A percentile compares a stretch with the other conserved stretches of the same genome.
Evolutionary conservation across 1,139 yeast species (phyloP).

Genomic region (Debaryomycetaceae sp.): DNA sequence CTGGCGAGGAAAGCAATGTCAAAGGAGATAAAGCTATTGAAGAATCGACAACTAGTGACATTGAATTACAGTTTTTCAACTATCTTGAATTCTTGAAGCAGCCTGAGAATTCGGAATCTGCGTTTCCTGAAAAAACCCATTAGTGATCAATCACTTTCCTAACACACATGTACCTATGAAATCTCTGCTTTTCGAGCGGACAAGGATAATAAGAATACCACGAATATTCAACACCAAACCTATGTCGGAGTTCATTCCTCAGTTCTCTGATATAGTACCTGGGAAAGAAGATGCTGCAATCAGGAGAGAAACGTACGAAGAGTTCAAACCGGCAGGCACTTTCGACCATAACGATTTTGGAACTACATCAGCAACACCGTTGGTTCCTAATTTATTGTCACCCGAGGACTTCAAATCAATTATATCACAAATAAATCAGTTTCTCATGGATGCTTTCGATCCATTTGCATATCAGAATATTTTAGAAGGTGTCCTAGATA

Average conservation of each 20-base stretch:
- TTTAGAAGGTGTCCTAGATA: constrained; percentile 41
- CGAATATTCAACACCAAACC: constrained; percentile 35
- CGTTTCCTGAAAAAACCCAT: constrained; percentile 16
- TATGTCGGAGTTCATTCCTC: constrained; percentile 47
- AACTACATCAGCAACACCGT: constrained; percentile 51
- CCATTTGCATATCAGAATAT: constrained; percentile 34
- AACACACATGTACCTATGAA: constrained; percentile 37
- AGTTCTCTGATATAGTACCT: constrained; percentile 55
- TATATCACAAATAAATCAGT: constrained; percentile 43
- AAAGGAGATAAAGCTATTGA: constrained; percentile 1
- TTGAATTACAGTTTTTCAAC: constrained; percentile 48
- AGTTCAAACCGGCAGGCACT: constrained; percentile 36
- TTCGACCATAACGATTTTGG: constrained; percentile 48
- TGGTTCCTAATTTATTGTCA: constrained; percentile 38
- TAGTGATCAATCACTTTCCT: constrained; percentile 66
- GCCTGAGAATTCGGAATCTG: constrained; percentile 23
- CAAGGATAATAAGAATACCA: constrained; percentile 66
- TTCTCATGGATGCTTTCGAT: constrained; percentile 38
- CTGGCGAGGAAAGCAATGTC: neutral
- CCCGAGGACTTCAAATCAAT: constrained; percentile 38
- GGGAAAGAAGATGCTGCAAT: constrained; percentile 69
- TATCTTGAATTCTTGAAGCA: constrained; percentile 57
- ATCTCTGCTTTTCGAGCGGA: constrained; percentile 27
- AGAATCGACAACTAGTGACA: neutral
- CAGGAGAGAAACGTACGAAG: constrained; percentile 10